These are phyloP conservation scores for Malassezia furfur DNA, from an alignment of 1,284 basidiomycete species.

Conservation along the genomic window DNA sequence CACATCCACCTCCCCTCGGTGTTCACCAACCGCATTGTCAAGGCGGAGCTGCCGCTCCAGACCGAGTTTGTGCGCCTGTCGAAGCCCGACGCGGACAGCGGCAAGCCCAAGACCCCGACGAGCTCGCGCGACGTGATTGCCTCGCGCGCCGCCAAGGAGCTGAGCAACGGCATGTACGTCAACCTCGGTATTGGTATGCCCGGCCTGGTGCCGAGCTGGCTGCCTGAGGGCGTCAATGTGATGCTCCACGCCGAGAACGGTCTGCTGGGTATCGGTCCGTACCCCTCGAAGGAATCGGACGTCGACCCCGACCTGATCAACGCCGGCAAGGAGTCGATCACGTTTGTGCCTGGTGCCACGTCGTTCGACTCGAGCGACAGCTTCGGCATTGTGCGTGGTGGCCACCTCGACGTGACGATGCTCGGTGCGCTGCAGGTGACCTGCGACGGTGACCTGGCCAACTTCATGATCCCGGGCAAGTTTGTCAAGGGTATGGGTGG, in stretches of 20 bases:
- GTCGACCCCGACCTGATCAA: constrained; percentile 49
- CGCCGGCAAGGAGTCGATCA: constrained; percentile 81
- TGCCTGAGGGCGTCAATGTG: constrained; percentile 38
- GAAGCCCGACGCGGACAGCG: constrained; percentile 1
- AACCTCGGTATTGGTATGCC: constrained; percentile 46
- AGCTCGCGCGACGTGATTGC: constrained; percentile 28
- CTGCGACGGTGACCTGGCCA: constrained; percentile 85
- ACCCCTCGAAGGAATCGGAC: constrained; percentile 25
- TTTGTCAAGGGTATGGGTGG: constrained; percentile 71
- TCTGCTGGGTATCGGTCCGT: constrained; percentile 44
- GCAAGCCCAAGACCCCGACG: constrained; percentile 23
- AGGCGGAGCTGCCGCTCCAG: constrained; percentile 26
- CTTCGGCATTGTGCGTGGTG: constrained; percentile 88
- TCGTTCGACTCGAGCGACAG: constrained; percentile 85
- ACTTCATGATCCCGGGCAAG: constrained; percentile 95
- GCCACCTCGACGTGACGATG: constrained; percentile 87
- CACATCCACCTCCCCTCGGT: constrained; percentile 40
- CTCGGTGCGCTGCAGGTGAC: constrained; percentile 88
- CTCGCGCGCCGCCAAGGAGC: constrained; percentile 35
- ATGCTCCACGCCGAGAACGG: constrained; percentile 43
- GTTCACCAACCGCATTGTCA: constrained; percentile 39
- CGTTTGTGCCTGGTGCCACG: constrained; percentile 74
- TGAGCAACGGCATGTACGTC: constrained; percentile 41
- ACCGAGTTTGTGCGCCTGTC: constrained; percentile 35
- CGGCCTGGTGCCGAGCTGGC: constrained; percentile 36